A percentile compares a stretch with the other conserved stretches of the same genome.
Conservation (phyloP, 129 eudicot genomes). For the Artemisia annua region DNA sequence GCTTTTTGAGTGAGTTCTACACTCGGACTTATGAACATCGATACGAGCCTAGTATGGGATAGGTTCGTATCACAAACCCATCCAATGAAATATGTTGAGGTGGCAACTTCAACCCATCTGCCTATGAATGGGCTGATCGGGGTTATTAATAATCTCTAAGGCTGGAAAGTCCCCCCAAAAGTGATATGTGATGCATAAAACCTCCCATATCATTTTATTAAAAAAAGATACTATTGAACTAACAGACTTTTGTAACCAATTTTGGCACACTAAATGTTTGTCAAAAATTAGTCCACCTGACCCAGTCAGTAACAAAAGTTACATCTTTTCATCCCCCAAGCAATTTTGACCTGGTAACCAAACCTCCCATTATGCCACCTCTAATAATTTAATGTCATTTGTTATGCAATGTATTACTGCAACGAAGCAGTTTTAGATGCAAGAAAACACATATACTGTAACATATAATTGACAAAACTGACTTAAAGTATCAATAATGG, state of each 20-base stretch:
- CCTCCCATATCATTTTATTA: no score
- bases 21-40: no score
- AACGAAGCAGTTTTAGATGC: not conserved
- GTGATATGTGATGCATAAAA: not conserved
- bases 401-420: not conserved
- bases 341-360: not conserved
- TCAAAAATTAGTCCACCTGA: not conserved
- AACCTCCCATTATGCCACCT: not conserved
- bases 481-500: no score
- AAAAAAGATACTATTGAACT: no score
- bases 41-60: no score
- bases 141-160: no score
- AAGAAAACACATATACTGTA: constrained; percentile 7
- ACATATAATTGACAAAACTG: not conserved
- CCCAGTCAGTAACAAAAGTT: not conserved
- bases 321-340: not conserved
- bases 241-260: no score
- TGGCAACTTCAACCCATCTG: no score
- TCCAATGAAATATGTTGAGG: not conserved
- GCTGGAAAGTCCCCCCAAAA: no score
- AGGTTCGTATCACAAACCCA: not conserved
- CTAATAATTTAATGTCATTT: not conserved
- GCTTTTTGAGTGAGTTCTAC: no score
- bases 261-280: no score
- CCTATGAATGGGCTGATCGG: no score